Base-by-base conservation (phyloP, 1,284 basidiomycete species). In the Leccinum angustisporum region DNA sequence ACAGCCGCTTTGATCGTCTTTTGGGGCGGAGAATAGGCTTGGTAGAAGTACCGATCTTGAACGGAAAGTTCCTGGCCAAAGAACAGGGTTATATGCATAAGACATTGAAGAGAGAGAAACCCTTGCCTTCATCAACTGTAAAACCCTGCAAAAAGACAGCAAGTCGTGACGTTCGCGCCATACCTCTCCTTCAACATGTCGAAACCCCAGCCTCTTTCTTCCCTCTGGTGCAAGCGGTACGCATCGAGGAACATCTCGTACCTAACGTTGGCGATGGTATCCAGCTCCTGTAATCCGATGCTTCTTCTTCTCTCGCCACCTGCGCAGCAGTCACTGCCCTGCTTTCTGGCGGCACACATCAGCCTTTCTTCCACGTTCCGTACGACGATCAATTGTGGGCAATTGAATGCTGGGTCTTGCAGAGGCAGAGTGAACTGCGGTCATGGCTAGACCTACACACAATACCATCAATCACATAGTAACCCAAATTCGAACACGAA, bases 361-460 rank as follows among this genome's bases (percentile, higher is more conserved):
- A 66, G 2, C 81, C 80, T 7, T 69, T 61, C 6, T 70, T 63
- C 11, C 77, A 70, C 10, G 67, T 64, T 3, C 86, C 85, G 60
- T 83, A 87, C 48, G 81, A 61, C 13, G 69, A 63, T 0, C 78
- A 77, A 66, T 79, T 85, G 67, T 85, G 81, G 4, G 36, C 78
- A 14, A 89, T 74, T 7, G 86, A 75, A 31, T 87, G 80, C 64
- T 85, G 81, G 2, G 77, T 63, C 72, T 88, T 89, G 64, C 81
- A 78, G 5, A 87, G 1, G 74, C 60, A 33, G 70, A 8, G 55
- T 81, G 79, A 13, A 83, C 76, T 21, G 79, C 79, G 14, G 77
- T 68, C 63, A 79, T 76, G 6, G 81, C 80, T 9, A 84, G 71
- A 46, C 81, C 82, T 80, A 8, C 6, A 54, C n/a, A 14, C n/a